A percentile compares a stretch with the other conserved stretches of the same genome.
Conservation (phyloP, 2,329 filamentous ascomycete species). For the Penicillium sp. region DNA sequence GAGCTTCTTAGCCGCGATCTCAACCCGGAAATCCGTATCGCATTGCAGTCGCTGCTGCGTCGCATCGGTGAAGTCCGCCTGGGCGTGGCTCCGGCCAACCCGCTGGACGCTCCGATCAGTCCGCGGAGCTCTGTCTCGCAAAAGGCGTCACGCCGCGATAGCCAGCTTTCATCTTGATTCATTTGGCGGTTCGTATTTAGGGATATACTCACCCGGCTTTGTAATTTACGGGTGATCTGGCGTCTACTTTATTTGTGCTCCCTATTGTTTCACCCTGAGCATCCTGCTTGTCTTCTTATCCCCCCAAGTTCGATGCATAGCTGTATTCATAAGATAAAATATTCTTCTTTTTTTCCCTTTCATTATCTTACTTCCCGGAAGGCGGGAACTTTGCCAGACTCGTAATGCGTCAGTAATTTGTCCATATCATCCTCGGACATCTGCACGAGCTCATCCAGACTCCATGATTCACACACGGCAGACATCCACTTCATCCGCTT, state of each 20-base stretch:
- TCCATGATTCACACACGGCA: slow-evolving; percentile 80
- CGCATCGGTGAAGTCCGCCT: slow-evolving; percentile 73
- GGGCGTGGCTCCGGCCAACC: slow-evolving; percentile 40
- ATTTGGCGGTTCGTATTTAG: slow-evolving; percentile 20
- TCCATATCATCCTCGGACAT: slow-evolving; percentile 83
- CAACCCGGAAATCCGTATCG: slow-evolving; percentile 68
- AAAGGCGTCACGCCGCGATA: slow-evolving; percentile 28
- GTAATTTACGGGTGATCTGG: slow-evolving; percentile 17
- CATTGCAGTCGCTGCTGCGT: slow-evolving; percentile 70
- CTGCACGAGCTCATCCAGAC: slow-evolving; percentile 74
- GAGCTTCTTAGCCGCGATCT: slow-evolving; percentile 80
- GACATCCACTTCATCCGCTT: slow-evolving; percentile 97
- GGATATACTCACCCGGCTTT: slow-evolving; percentile 29
- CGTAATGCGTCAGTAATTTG: slow-evolving; percentile 70
- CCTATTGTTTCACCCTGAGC: slow-evolving; percentile 5
- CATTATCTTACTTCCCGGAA: slow-evolving; percentile 32
- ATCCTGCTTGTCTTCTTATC: slow-evolving; percentile 1
- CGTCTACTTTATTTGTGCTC: slow-evolving; percentile 11
- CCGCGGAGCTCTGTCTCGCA: slow-evolving; percentile 37
- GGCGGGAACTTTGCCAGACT: slow-evolving; percentile 35
- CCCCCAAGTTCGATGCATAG: slow-evolving; percentile 17
- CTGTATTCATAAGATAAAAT: slow-evolving; percentile 24
- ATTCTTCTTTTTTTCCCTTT: slow-evolving; percentile 6
- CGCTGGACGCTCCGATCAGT: slow-evolving; percentile 25
- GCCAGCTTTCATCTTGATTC: slow-evolving; percentile 21